Base-by-base conservation (phyloP, 176 grass and related monocot genomes). In the Canna indica region DNA sequence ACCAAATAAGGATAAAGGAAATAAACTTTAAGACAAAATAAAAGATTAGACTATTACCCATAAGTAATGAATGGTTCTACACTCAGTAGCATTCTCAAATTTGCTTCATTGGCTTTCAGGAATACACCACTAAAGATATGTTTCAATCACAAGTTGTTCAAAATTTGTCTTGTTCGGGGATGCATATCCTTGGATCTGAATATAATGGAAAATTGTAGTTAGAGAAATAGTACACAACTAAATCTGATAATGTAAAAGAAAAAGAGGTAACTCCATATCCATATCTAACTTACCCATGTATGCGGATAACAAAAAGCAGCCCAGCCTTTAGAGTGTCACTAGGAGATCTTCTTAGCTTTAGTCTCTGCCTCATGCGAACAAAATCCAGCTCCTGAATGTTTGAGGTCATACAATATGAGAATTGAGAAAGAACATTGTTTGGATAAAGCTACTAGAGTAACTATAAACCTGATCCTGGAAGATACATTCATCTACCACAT, bases 291-390 rank as follows among this genome's bases (percentile, higher is more conserved):
- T 25, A 93, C 94, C 94, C 94, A 22, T 74, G 89, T 74, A 99
- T 87, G 77, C 90, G 90, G n/a, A 93, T 77, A 26, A 76, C 90
- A 70, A 99, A 99, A 47, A 99, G 28, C 29, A 99, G 81, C 67
- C 82, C 81, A 80, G 88, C 77, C 75, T 76, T 66, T 33, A 90
- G 22, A 42, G n/a, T 18, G 4, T 90, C 82, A 42, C 13, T 64
- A 34, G 67, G 58, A 11, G 85, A 56, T 64, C 76, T 99, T 38
- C 77, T 76, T 64, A 87, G 62, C 77, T 82, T 99, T 72, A 93
- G 47, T 48, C 89, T 88, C 42, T 80, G 85, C 26, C 74, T 79
- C 94, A 93, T 99, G 15, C 80, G 61, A 26, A 77, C 26, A 74
- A 85, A 76, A 75, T 93, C 94, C 81, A 83, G 62, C 78, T 93